Percentiles rank a stretch among this genome's conserved stretches.
These are phyloP conservation scores for Pterocarpus macrocarpus DNA, from an alignment of 306 rosid genomes.

Conservation along the genomic window DNA sequence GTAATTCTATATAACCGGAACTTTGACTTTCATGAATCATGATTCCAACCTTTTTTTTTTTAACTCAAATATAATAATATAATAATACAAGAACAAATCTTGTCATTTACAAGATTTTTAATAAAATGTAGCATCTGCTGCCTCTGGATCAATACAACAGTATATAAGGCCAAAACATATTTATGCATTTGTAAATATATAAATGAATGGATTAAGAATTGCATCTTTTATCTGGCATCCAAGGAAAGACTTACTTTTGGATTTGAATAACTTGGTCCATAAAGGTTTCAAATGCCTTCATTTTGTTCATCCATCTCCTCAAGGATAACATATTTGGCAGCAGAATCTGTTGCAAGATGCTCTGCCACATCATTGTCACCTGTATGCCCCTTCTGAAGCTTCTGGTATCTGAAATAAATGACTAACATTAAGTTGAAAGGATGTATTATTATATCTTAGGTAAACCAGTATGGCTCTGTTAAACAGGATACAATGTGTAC, in stretches of 20 bases:
- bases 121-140: slow-evolving; percentile 21
- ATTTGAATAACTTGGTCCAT: slow-evolving; percentile 25
- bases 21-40: slow-evolving; percentile 32
- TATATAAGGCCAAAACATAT: background rate
- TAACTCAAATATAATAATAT: background rate
- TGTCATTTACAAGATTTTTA: background rate
- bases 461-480: slow-evolving; percentile 8
- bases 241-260: slow-evolving; percentile 52
- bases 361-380: slow-evolving; percentile 54
- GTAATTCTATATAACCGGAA: background rate
- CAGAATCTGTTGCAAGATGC: slow-evolving; percentile 50
- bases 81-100: background rate
- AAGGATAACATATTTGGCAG: slow-evolving; percentile 89
- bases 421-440: slow-evolving; percentile 21
- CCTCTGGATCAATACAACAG: slow-evolving; percentile 8
- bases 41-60: slow-evolving; percentile 7
- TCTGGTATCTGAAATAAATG: slow-evolving; percentile 66
- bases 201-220: slow-evolving; percentile 23
- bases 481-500: background rate
- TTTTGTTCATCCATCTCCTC: slow-evolving; percentile 86
- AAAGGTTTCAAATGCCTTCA: slow-evolving; percentile 52
- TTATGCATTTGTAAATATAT: slow-evolving; percentile 2
- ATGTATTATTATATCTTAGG: slow-evolving; percentile 8
- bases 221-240: slow-evolving; percentile 5
- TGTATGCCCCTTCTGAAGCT: slow-evolving; percentile 66